Evolutionary conservation across 108 stramenopile species (phyloP).

Genomic region (Skeletonema marinoi): DNA sequence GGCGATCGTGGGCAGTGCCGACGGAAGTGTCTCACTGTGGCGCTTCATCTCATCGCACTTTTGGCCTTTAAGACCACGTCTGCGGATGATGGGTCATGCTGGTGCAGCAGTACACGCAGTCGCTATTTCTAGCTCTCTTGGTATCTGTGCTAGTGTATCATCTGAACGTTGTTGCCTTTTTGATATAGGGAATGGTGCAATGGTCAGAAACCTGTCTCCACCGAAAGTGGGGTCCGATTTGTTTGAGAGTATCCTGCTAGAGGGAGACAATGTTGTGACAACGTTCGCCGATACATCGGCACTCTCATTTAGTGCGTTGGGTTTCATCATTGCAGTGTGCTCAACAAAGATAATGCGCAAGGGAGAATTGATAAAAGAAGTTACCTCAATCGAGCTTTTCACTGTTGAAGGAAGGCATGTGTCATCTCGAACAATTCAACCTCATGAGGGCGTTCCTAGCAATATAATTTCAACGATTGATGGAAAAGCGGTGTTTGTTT

Average conservation of each 20-base stretch:
- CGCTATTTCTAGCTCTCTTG: constrained; percentile 66
- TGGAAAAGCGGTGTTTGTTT: constrained; percentile 84
- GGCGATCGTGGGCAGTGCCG: constrained; percentile 83
- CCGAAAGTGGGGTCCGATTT: constrained; percentile 53
- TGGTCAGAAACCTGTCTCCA: constrained; percentile 74
- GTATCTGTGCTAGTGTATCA: constrained; percentile 83
- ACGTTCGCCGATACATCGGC: constrained; percentile 71
- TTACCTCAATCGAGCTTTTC: constrained; percentile 76
- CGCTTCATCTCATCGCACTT: constrained; percentile 89
- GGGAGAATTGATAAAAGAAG: constrained; percentile 49
- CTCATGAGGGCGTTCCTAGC: constrained; percentile 69
- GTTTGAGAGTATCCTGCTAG: constrained; percentile 16
- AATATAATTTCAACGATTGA: constrained; percentile 72
- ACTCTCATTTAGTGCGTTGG: constrained; percentile 74
- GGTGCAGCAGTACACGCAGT: constrained; percentile 72
- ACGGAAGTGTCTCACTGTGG: constrained; percentile 84
- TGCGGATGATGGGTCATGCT: constrained; percentile 70
- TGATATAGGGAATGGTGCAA: constrained; percentile 80
- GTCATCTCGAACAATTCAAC: constrained; percentile 72
- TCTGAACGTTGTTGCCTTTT: constrained; percentile 68
- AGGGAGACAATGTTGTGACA: constrained; percentile 39
- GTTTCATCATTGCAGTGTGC: constrained; percentile 84
- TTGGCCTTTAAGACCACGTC: constrained; percentile 78
- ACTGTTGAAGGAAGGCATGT: constrained; percentile 78
- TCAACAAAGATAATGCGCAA: constrained; percentile 51